Evolutionary conservation across 2,329 filamentous ascomycete species (phyloP).

Genomic region (Thielaviopsis punctulata): DNA sequence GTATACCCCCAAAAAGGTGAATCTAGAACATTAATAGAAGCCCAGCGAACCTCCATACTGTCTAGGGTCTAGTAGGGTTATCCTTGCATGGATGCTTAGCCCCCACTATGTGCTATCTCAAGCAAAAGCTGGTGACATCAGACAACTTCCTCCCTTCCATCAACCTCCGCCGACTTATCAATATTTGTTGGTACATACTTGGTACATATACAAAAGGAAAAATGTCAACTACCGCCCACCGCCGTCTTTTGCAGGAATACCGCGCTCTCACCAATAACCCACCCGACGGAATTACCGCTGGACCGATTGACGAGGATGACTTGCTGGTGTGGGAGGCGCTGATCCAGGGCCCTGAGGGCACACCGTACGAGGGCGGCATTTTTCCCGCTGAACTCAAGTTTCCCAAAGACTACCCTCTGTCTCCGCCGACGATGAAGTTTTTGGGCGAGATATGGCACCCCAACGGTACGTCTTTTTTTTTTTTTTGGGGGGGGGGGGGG

Average conservation of each 20-base stretch:
- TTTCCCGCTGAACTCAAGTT: conserved; percentile 93
- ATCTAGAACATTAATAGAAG: no score
- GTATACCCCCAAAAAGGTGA: conserved; percentile 1
- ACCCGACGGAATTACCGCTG: conserved; percentile 93
- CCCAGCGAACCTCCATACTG: no score
- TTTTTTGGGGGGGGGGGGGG: no score
- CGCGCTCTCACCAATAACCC: conserved; percentile 83
- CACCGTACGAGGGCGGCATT: conserved; percentile 87
- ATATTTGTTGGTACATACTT: not conserved
- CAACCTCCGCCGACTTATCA: not conserved
- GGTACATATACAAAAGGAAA: conserved; percentile 23
- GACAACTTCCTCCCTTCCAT: not conserved
- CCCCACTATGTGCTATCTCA: no score
- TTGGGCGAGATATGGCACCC: conserved; percentile 90
- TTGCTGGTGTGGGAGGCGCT: conserved; percentile 92
- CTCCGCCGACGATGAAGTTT: conserved; percentile 92
- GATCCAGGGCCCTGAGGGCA: conserved; percentile 88
- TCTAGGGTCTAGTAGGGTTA: no score
- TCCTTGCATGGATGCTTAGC: no score
- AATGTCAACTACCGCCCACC: conserved; percentile 46
- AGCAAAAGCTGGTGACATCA: no score
- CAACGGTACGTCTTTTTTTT: conserved; percentile 46
- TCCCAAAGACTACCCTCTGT: conserved; percentile 89
- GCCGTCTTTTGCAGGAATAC: conserved; percentile 91
- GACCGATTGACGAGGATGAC: conserved; percentile 85